phyloP scores from a whole-genome alignment of 164 flowering plant species.

The Vitis rupestris region DNA sequence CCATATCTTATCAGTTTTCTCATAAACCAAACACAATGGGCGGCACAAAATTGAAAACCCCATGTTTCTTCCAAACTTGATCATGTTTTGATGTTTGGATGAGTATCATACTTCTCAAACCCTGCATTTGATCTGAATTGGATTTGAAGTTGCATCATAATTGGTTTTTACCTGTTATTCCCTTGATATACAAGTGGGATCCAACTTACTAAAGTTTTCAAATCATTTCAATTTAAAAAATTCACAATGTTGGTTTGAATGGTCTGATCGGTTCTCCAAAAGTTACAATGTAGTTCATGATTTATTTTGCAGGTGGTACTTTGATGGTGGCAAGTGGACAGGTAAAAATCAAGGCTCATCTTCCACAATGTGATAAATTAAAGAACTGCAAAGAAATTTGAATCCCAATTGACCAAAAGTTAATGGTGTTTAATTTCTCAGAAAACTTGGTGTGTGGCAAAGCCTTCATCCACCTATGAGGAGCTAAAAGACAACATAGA shows the following conservation, averaged over 20 bases:
- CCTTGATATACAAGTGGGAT: too few relatives aligned
- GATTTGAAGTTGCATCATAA: too few relatives aligned
- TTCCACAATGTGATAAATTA: background rate
- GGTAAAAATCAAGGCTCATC: background rate
- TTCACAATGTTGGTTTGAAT: too few relatives aligned
- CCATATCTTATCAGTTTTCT: too few relatives aligned
- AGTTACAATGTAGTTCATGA: background rate
- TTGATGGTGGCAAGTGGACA: background rate
- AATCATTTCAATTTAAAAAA: background rate
- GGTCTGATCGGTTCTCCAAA: background rate
- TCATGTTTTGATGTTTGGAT: too few relatives aligned
- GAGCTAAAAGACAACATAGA: constrained; percentile 3
- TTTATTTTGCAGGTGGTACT: background rate
- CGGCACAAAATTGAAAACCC: too few relatives aligned
- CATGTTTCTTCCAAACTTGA: too few relatives aligned
- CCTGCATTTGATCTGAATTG: too few relatives aligned
- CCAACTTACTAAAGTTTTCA: background rate
- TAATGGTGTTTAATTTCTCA: background rate
- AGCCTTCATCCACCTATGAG: constrained; percentile 7
- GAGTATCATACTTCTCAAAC: too few relatives aligned
- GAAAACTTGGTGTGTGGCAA: constrained; percentile 20
- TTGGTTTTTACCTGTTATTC: too few relatives aligned
- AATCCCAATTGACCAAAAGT: background rate
- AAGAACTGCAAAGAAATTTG: background rate
- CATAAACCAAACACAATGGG: too few relatives aligned